Percentiles rank a stretch among this genome's conserved stretches.
Conservation (phyloP, 2,329 filamentous ascomycete species). For the Monilinia fructicola region DNA sequence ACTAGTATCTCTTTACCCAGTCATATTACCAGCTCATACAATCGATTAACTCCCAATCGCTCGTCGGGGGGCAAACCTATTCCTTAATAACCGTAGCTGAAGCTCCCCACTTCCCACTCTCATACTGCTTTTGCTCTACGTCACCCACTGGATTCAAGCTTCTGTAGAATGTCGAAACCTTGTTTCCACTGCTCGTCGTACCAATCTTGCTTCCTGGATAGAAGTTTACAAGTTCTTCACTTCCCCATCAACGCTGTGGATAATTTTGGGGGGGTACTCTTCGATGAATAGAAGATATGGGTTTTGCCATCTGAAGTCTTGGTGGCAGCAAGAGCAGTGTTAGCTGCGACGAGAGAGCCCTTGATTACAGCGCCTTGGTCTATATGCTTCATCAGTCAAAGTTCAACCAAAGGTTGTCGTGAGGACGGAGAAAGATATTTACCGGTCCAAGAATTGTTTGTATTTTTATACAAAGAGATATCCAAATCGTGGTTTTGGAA, state of each 20-base stretch:
- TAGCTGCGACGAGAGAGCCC: not conserved
- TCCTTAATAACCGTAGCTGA: not conserved
- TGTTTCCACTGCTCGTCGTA: not conserved
- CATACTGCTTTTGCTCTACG: not conserved
- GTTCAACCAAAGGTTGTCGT: not conserved
- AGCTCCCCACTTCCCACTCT: not conserved
- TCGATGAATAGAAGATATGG: not conserved
- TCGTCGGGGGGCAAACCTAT: not conserved
- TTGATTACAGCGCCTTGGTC: not conserved
- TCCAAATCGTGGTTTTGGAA: conserved; percentile 11
- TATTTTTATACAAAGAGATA: not conserved
- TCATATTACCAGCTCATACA: no score
- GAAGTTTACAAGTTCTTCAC: not conserved
- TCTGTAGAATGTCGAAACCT: not conserved
- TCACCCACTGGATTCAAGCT: conserved; percentile 6
- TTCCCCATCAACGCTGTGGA: not conserved
- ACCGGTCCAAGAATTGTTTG: not conserved
- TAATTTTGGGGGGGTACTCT: not conserved
- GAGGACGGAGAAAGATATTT: not conserved
- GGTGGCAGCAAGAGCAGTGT: not conserved
- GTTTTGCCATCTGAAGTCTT: not conserved
- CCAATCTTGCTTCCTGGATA: conserved; percentile 2
- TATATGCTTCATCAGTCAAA: not conserved
- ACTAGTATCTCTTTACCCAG: no score
- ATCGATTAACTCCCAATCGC: not conserved